Conservation (phyloP, 345 rosid genomes). For the Cardamine resedifolia region DNA sequence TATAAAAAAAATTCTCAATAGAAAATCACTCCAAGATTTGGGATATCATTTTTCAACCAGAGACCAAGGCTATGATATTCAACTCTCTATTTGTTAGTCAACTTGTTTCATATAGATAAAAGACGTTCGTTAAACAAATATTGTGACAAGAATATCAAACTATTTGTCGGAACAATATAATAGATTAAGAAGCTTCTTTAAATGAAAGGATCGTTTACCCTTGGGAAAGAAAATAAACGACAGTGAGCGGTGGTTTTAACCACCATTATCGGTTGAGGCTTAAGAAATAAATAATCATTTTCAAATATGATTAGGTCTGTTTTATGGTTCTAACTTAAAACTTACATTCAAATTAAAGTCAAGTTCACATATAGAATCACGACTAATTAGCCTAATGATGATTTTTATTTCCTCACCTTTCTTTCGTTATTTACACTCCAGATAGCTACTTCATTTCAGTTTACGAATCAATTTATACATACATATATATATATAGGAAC, state of each 20-base stretch:
- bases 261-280: slow-evolving; percentile 35
- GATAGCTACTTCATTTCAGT: slow-evolving; percentile 10
- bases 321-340: slow-evolving; percentile 41
- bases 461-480: not conserved
- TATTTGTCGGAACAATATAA: slow-evolving; percentile 22
- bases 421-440: slow-evolving; percentile 34
- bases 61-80: not conserved
- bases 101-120: slow-evolving; percentile 18
- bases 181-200: slow-evolving; percentile 29
- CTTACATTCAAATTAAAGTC: slow-evolving; percentile 36
- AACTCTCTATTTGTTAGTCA: slow-evolving; percentile 26
- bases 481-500: not conserved
- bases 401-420: slow-evolving; percentile 10
- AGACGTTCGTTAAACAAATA: slow-evolving; percentile 36
- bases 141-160: slow-evolving; percentile 25
- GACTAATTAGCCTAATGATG: slow-evolving; percentile 30
- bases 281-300: slow-evolving; percentile 23
- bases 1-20: not conserved
- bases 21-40: slow-evolving; percentile 24
- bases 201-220: slow-evolving; percentile 16
- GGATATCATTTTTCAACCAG: slow-evolving; percentile 7
- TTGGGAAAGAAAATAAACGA: slow-evolving; percentile 24
- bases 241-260: slow-evolving; percentile 38
- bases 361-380: slow-evolving; percentile 28
- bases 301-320: slow-evolving; percentile 38